Base-by-base conservation (phyloP, 2,329 filamentous ascomycete species). In the Diaporthe aspalathi region DNA sequence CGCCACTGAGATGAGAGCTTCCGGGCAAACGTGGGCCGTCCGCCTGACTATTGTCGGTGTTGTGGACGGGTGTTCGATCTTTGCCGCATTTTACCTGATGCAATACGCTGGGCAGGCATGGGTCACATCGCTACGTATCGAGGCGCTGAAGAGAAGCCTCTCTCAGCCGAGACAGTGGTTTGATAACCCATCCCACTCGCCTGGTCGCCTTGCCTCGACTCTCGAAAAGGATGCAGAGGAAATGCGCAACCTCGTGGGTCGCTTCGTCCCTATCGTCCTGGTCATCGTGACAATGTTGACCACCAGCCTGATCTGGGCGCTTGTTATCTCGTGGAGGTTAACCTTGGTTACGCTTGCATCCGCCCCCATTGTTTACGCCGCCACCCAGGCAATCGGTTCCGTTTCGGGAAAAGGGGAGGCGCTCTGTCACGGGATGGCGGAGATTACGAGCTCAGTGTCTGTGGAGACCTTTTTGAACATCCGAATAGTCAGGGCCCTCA, bases 171-270 rank as follows among this genome's bases (percentile, higher is more conserved):
- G 88, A 73, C 81, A 87, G 5, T 98, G 94, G 91, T 97, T 97
- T 75, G 91, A 94, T 74, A 83, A 86, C 63, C 85, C 91, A 2
- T 84, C 85, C 43, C 93, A 96, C 79, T 89, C 87, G 0, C 83
- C 92, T 0, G 84, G 85, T 0, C 85, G 86, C 2, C 85, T 98
- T 52, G 90, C 87, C 0, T 90, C 93, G 72, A 92, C 88, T 54
- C 86, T 98, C 0, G 94, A 97, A 76, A 88, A 92, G 20, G 93
- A 94, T 76, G 93, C 92, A 0, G 94, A 98, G 78, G 94, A 97
- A 78, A 95, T 96, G 89, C 89, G 93, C 11, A 94, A 93, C 75
- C 83, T 98, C 0, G 86, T 97, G 0, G 92, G 93, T 2, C 89
- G 92, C 1, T 97, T 97, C 77, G 86, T 91, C 0, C 92, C 92